A percentile compares a stretch with the other conserved stretches of the same genome.
phyloP scores from a whole-genome alignment of 2,329 filamentous ascomycete genomes.

The Cryphonectria parasitica region DNA sequence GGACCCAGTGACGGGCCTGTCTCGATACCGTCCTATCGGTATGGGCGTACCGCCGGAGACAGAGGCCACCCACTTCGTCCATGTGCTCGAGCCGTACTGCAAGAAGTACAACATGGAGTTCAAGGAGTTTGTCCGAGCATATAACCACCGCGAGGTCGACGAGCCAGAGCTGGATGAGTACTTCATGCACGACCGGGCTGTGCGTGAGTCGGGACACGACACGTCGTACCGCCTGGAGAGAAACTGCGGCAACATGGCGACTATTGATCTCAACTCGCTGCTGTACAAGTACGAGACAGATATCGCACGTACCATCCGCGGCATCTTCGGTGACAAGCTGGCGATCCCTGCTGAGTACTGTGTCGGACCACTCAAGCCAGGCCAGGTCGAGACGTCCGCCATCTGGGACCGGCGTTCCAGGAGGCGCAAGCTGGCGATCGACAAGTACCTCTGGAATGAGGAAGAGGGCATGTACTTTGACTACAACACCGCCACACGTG shows the following conservation, averaged over 20 bases:
- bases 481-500: conserved; percentile 83
- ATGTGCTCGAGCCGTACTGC: conserved; percentile 80
- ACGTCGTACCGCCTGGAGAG: conserved; percentile 92
- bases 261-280: conserved; percentile 91
- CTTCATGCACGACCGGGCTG: conserved; percentile 93
- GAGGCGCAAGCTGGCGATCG: conserved; percentile 80
- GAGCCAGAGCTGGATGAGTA: conserved; percentile 94
- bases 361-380: conserved; percentile 65
- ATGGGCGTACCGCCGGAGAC: conserved; percentile 89
- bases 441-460: conserved; percentile 94
- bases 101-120: conserved; percentile 84
- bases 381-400: conserved; percentile 79
- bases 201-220: conserved; percentile 95
- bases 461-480: conserved; percentile 96
- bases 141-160: conserved; percentile 75
- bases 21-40: conserved; percentile 82
- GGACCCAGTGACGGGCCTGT: conserved; percentile 78
- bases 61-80: conserved; percentile 83
- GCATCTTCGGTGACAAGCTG: conserved; percentile 80
- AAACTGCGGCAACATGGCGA: conserved; percentile 85
- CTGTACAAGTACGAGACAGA: conserved; percentile 98
- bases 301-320: conserved; percentile 84
- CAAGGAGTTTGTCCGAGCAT: conserved; percentile 82
- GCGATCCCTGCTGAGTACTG: conserved; percentile 84
- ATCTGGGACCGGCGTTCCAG: conserved; percentile 89